Evolutionary conservation across 2,329 filamentous ascomycete species (phyloP), one percentile per base, ranked within the genome.

Genomic region (Diaporthe sp.): DNA sequence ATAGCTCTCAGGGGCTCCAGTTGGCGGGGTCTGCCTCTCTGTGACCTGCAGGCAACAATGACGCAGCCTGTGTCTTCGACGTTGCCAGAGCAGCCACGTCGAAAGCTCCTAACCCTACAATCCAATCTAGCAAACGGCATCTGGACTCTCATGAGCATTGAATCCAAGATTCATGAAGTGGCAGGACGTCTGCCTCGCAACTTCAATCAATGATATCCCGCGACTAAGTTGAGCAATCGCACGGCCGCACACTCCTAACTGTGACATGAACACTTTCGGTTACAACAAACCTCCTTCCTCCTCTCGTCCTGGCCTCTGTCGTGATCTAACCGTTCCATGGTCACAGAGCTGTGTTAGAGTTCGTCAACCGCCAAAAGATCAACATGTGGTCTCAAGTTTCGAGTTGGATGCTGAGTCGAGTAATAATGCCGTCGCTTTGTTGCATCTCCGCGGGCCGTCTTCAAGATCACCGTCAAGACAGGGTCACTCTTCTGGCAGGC

Each of bases 1-100:
- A n/a, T 70, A 70, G 65, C 65, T 70, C 65, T 51, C 49, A 70
- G 65, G 65, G 65, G 65, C 65, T 70, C 49, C 34, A 70, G 12
- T 51, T 70, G 65, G 65, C 65, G 65, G 65, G 65, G 65, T 70
- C 31, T 9, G 12, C n/a, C 44, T 37, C 19, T 51, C 53, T 49
- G 61, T 67, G 62, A 25, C 46, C 46, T 68, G 65, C 65, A 70
- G n/a, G n/a, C 49, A 46, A 70, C 65, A 70, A 70, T 70, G 65
- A 70, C 65, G 65, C 61, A 67, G 51, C 61, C 10, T 28, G 9
- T 39, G 7, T 15, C 22, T n/a, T 15, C 10, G 42, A 53, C 46
- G 65, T 53, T 70, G 65, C 44, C 31, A 13, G 65, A 70, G 65
- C 65, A 70, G 65, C 65, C 28, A 39, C 31, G 37, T 28, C 53